Conservation (phyloP, 169 alveolate species). For the Plasmodium gaboni region DNA sequence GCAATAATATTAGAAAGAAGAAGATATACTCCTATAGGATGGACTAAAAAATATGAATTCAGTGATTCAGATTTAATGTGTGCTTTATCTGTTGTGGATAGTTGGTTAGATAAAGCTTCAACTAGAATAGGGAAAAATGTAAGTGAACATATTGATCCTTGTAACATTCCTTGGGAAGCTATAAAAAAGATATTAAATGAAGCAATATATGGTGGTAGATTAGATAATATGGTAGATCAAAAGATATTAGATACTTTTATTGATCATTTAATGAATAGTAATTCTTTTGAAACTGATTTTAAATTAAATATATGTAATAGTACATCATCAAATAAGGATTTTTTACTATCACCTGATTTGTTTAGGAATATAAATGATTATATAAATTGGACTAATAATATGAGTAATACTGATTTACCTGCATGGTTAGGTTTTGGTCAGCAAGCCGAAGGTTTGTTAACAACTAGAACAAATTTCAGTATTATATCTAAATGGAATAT, state of each 20-base stretch:
- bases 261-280: conserved; percentile 90
- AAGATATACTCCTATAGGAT: conserved; percentile 97
- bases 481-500: conserved; percentile 68
- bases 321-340: conserved; percentile 69
- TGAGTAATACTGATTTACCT: conserved; percentile 76
- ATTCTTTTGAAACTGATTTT: conserved; percentile 88
- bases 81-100: conserved; percentile 94
- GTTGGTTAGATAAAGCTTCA: conserved; percentile 91
- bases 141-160: conserved; percentile 90
- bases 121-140: conserved; percentile 70
- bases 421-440: conserved; percentile 76
- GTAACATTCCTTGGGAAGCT: conserved; percentile 98
- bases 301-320: conserved; percentile 76
- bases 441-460: conserved; percentile 76
- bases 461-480: conserved; percentile 66
- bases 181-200: conserved; percentile 93
- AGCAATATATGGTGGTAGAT: conserved; percentile 97
- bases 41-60: conserved; percentile 97
- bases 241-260: conserved; percentile 92
- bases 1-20: conserved; percentile 97
- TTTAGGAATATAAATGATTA: conserved; percentile 69
- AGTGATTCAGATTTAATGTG: conserved; percentile 98
- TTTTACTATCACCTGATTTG: conserved; percentile 70
- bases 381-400: conserved; percentile 65
- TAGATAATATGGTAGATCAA: conserved; percentile 96